Evolutionary conservation across 2,329 filamentous ascomycete genomes (phyloP).

Genomic region (Claviceps maximensis): DNA sequence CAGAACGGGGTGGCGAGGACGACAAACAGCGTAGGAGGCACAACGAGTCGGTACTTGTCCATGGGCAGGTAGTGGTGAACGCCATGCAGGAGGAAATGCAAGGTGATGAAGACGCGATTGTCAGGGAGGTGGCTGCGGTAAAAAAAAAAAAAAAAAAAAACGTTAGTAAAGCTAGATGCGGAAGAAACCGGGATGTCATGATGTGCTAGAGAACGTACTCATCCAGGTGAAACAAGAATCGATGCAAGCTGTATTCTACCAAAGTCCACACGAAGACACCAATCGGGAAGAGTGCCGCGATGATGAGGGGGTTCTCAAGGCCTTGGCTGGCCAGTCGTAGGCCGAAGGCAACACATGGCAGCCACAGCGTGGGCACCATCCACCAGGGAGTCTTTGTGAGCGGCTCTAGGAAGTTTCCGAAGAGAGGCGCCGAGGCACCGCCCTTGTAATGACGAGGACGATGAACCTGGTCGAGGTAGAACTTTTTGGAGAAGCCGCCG

Average conservation of each 20-base stretch:
- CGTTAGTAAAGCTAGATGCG: no score
- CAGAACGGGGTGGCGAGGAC: slow-evolving; percentile 80
- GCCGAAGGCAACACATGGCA: slow-evolving; percentile 67
- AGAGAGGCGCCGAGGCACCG: slow-evolving; percentile 80
- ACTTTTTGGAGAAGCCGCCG: slow-evolving; percentile 83
- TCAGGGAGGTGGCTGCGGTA: slow-evolving; percentile 65
- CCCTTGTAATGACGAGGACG: slow-evolving; percentile 92
- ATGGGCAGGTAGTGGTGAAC: slow-evolving; percentile 99
- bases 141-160: background rate
- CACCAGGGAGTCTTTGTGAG: slow-evolving; percentile 92
- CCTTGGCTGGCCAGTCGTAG: slow-evolving; percentile 51
- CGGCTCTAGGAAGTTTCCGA: slow-evolving; percentile 98
- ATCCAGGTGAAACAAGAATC: slow-evolving; percentile 90
- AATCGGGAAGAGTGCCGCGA: slow-evolving; percentile 50
- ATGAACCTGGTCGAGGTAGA: slow-evolving; percentile 93
- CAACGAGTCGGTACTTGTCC: slow-evolving; percentile 93
- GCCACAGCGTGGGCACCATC: slow-evolving; percentile 71
- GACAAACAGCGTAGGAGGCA: slow-evolving; percentile 84
- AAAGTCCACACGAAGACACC: slow-evolving; percentile 78
- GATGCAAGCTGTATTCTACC: slow-evolving; percentile 77
- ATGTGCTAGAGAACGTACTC: slow-evolving; percentile 44
- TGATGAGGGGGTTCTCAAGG: slow-evolving; percentile 33
- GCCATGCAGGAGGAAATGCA: slow-evolving; percentile 89
- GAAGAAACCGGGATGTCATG: background rate
- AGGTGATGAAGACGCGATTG: slow-evolving; percentile 71